Evolutionary conservation across 108 stramenopile species (phyloP), one percentile per base, ranked within the genome.

Genomic region (Nitzschia palea): DNA sequence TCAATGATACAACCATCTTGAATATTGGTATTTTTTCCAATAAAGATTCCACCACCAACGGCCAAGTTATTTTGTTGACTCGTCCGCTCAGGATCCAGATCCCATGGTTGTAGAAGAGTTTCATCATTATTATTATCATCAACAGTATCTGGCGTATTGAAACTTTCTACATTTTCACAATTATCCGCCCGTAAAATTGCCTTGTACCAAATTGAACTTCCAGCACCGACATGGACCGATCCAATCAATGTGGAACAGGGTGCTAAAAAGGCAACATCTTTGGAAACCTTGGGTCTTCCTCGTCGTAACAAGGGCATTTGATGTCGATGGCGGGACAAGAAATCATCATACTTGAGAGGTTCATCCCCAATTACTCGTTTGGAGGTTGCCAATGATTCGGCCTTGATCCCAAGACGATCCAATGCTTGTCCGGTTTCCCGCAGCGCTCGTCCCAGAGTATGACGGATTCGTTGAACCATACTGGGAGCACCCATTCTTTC

Each of bases 221-320:
- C 80, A 26, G 79, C 70, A 10, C 74, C 84, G 9, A 95, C 51
- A 25, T 80, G 79, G 27, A 95, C 94, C 45, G 76, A 80, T 3
- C 94, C 94, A 57, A 95, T 90, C 48, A 95, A 74, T 6, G 90
- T 92, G 9, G 89, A 76, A 62, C 90, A 92, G 8, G 94, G 94
- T 33, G 94, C 94, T 29, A 95, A 62, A 60, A 84, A 92, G 27
- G 93, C 89, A 14, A 85, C 82, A 48, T 84, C 72, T 36, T 31
- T 28, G 33, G 85, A 80, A 12, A 92, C 81, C 23, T 77, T 53
- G 0, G 94, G 94, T 33, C 66, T 40, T 8, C 94, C 94, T 53
- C 83, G 60, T 35, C 70, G 45, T 62, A 95, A 65, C 6, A 95
- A 45, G 9, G 86, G 82, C 84, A 92, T 86, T 52, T 85, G 68